These are phyloP conservation scores for Canavalia ensiformis DNA, from an alignment of 306 rosid species.

Conservation along the genomic window DNA sequence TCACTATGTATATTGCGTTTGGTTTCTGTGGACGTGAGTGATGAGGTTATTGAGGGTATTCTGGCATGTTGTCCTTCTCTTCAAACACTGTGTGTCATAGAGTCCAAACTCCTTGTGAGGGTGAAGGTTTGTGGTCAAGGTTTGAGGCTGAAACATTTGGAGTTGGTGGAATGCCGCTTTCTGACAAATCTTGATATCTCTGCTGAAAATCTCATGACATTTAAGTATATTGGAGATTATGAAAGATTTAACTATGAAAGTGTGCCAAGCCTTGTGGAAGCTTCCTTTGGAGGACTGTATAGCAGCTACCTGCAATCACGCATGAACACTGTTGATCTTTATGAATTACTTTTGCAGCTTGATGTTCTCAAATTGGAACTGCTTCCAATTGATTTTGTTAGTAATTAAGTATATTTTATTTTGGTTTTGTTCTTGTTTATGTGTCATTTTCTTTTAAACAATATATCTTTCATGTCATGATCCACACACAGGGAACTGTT, in stretches of 20 bases:
- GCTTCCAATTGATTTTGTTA: not conserved
- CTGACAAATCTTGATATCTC: not conserved
- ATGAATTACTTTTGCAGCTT: not conserved
- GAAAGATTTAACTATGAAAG: not conserved
- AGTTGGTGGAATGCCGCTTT: slow-evolving; percentile 2
- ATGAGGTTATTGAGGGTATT: not conserved
- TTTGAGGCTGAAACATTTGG: slow-evolving; percentile 35
- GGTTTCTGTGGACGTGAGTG: slow-evolving; percentile 36
- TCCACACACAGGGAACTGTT: not conserved
- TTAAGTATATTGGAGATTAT: not conserved
- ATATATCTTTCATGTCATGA: not conserved
- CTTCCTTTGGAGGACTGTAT: not conserved
- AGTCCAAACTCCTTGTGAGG: not conserved
- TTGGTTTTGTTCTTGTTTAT: not conserved
- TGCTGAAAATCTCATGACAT: slow-evolving; percentile 29
- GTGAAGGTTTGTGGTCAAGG: not conserved
- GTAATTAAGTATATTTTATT: not conserved
- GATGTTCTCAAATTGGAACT: not conserved
- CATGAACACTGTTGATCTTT: not conserved
- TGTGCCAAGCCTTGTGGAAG: slow-evolving; percentile 33
- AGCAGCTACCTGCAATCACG: not conserved
- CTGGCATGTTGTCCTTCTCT: slow-evolving; percentile 27
- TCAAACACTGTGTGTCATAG: not conserved
- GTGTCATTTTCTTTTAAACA: not conserved
- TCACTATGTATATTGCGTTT: not conserved